Evolutionary conservation across 192 early-diverging fungal genomes (phyloP), one percentile per base, ranked within the genome.

Genomic region (Coemansia sp.): DNA sequence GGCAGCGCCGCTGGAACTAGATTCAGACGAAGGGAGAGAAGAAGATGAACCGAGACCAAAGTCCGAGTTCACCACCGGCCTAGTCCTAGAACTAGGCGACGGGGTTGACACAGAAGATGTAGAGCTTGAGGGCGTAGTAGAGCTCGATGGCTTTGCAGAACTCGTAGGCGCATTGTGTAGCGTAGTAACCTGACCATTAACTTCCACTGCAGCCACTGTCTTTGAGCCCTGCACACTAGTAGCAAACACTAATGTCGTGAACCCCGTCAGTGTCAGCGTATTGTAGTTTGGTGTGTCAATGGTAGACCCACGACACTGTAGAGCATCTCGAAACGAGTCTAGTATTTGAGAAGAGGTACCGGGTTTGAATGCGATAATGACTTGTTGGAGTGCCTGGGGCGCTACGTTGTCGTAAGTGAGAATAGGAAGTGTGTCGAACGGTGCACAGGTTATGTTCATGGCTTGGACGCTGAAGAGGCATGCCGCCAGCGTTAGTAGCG

Each of bases 281-380:
- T 71, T 71, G 65, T 81, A 81, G 65, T 68, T 70, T 29, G 72
- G 67, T 31, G 55, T 20, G 61, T 71, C 50, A 11, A 81, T 60
- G 5, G 46, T 64, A 6, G 74, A 69, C 6, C 79, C 79, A 20
- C 79, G 79, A 65, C 79, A 81, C 38, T 40, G 47, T 18, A 81
- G 74, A 8, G 79, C 79, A 24, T 76, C 74, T 53, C 74, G 71
- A 65, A 62, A 81, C 27, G 79, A 71, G 49, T 72, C 79, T 38
- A 81, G 18, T 29, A 69, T 47, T 46, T 76, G 74, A 3, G 22
- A 20, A 12, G 65, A 38, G 0, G 74, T 76, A 12, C 61, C 53
- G 18, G 63, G 31, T 13, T 67, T 43, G 49, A 81, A 81, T 8
- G 71, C 55, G 20, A 81, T 70, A 47, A 73, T 61, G 2, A 76